A percentile compares a stretch with the other conserved stretches of the same genome.
phyloP scores from a whole-genome alignment of 2,329 filamentous ascomycete genomes.

The Fulvia fulva region DNA sequence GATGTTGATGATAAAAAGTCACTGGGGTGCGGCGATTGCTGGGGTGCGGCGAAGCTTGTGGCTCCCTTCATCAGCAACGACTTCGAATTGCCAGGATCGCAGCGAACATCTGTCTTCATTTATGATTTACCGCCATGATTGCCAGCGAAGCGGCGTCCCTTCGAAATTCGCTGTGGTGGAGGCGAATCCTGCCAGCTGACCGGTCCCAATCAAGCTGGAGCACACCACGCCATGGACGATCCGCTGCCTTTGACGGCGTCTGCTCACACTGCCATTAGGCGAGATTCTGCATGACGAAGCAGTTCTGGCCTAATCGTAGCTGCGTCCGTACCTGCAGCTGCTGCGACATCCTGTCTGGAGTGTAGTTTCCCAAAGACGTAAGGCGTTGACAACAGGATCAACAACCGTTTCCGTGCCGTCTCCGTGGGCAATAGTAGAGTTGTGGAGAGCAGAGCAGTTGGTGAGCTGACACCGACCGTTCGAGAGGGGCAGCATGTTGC shows the following conservation, averaged over 20 bases:
- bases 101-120: neutral
- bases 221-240: neutral
- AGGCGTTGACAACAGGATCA: neutral
- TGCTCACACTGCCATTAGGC: neutral
- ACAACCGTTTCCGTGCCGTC: slow-evolving; percentile 1
- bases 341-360: neutral
- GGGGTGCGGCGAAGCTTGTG: too few species aligned
- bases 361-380: slow-evolving; percentile 2
- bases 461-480: neutral
- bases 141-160: neutral
- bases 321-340: neutral
- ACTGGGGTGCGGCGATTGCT: too few species aligned
- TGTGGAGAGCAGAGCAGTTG: neutral
- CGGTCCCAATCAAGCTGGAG: neutral
- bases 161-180: neutral
- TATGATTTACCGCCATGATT: neutral
- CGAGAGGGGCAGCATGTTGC: neutral
- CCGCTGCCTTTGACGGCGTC: neutral
- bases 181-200: neutral
- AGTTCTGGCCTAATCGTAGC: neutral
- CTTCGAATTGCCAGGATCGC: neutral
- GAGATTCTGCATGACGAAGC: neutral
- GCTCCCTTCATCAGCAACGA: too few species aligned
- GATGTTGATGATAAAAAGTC: too few species aligned
- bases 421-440: neutral